Conservation (phyloP, 306 rosid genomes). For the Prunus dulcis region DNA sequence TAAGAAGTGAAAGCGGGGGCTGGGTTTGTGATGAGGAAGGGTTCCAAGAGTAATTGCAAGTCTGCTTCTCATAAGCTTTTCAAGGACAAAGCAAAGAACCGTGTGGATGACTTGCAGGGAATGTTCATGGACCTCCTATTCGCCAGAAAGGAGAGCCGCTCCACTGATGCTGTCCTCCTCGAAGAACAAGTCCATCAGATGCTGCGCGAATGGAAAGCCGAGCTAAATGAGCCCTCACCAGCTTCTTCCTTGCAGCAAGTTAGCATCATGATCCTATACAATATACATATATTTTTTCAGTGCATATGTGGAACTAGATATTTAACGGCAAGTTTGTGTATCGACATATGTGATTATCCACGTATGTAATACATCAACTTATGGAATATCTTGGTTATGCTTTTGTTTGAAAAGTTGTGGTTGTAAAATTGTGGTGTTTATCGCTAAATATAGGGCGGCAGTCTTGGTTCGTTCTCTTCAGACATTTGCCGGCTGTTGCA, state of each 20-base stretch:
- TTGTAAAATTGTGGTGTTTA: conserved; percentile 44
- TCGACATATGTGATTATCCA: conserved; percentile 10
- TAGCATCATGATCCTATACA: conserved; percentile 29
- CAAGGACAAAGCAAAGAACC: conserved; percentile 96
- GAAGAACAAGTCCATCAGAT: conserved; percentile 99
- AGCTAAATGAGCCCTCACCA: conserved; percentile 94
- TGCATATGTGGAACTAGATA: conserved; percentile 11
- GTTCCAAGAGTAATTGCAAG: conserved; percentile 87
- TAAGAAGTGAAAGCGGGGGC: conserved; percentile 25
- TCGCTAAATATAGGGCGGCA: conserved; percentile 72
- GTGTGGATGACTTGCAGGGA: conserved; percentile 90
- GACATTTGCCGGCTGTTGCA: conserved; percentile 89
- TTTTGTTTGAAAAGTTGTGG: conserved; percentile 34
- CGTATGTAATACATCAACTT: conserved; percentile 9
- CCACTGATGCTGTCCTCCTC: conserved; percentile 64
- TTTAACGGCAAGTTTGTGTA: background rate
- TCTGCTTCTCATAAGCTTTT: conserved; percentile 85
- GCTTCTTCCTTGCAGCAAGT: conserved; percentile 97
- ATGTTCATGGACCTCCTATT: conserved; percentile 83
- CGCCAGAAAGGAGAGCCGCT: conserved; percentile 97
- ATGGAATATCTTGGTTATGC: conserved; percentile 24
- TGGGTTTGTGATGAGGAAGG: conserved; percentile 71
- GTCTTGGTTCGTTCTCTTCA: conserved; percentile 93
- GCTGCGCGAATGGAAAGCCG: conserved; percentile 99
- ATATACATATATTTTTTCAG: conserved; percentile 14